Conservation (phyloP, 2,329 filamentous ascomycete genomes). For the Penicillium verrucosum region DNA sequence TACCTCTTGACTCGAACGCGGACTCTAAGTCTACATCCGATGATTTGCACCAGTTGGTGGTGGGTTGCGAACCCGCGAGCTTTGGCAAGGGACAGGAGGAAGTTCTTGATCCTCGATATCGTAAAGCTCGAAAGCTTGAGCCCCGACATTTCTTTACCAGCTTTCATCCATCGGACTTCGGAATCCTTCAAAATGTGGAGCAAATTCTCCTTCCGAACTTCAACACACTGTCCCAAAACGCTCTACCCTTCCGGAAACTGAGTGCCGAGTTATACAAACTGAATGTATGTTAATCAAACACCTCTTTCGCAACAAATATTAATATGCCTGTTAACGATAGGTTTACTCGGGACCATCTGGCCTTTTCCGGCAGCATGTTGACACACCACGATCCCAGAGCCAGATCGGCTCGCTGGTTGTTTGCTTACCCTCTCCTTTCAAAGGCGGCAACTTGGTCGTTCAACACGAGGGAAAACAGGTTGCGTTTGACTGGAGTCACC, state of each 20-base stretch:
- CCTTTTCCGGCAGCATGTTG: constrained; percentile 52
- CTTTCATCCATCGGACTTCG: constrained; percentile 52
- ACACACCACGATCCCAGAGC: constrained; percentile 49
- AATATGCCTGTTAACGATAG: constrained; percentile 26
- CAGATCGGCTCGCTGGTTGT: constrained; percentile 57
- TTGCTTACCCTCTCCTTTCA: constrained; percentile 43
- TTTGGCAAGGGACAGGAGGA: constrained; percentile 49
- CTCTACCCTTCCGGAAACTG: constrained; percentile 33
- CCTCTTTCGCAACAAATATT: constrained; percentile 21
- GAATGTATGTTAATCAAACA: constrained; percentile 37
- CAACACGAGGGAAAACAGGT: constrained; percentile 29
- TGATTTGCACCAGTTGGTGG: constrained; percentile 23
- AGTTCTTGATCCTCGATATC: constrained; percentile 52
- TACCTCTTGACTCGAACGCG: neutral
- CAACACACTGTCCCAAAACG: constrained; percentile 11
- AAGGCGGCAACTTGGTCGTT: constrained; percentile 35
- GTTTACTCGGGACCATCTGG: constrained; percentile 53
- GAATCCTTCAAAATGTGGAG: constrained; percentile 52
- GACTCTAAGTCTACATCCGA: neutral
- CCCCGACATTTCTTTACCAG: constrained; percentile 44
- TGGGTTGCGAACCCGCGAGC: constrained; percentile 45
- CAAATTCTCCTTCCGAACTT: constrained; percentile 45
- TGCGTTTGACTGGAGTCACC: constrained; percentile 28
- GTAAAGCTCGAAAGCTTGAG: constrained; percentile 55
- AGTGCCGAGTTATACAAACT: constrained; percentile 57